Conservation (phyloP, 768 basidiomycete genomes). For the Pisolithus marmoratus region DNA sequence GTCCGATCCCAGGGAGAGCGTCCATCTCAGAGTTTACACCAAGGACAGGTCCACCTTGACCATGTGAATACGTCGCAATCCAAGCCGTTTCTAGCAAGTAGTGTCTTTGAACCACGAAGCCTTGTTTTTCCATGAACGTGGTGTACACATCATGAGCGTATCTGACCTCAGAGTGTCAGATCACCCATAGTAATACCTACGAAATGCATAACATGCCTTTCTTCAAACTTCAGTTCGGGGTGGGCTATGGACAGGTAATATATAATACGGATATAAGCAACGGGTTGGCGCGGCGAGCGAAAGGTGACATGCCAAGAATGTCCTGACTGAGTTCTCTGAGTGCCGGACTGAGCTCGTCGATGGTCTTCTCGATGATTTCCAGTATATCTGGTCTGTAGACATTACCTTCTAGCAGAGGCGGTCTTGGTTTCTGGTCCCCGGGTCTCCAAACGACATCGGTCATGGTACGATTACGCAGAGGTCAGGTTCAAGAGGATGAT, state of each 20-base stretch:
- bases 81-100: constrained; percentile 69
- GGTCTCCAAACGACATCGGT: constrained; percentile 40
- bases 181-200: too few species aligned
- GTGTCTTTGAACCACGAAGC: constrained; percentile 57
- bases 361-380: constrained; percentile 51
- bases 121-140: constrained; percentile 57
- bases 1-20: constrained; percentile 53
- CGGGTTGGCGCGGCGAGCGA: not conserved
- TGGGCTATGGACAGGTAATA: constrained; percentile 38
- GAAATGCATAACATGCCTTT: constrained; percentile 40
- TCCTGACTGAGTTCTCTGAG: constrained; percentile 60
- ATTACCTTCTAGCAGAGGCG: constrained; percentile 20
- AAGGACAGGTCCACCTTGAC: constrained; percentile 61
- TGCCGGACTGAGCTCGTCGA: constrained; percentile 48
- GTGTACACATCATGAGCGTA: constrained; percentile 70
- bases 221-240: constrained; percentile 65
- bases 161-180: constrained; percentile 27
- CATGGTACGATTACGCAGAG: not conserved
- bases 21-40: constrained; percentile 84
- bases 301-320: constrained; percentile 51
- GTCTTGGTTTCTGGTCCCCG: constrained; percentile 16
- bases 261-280: not conserved
- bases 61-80: constrained; percentile 61
- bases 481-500: too few species aligned
- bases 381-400: constrained; percentile 56